Base-by-base conservation (phyloP, 1,139 yeast genomes). In the Groenewaldozyma sp. region DNA sequence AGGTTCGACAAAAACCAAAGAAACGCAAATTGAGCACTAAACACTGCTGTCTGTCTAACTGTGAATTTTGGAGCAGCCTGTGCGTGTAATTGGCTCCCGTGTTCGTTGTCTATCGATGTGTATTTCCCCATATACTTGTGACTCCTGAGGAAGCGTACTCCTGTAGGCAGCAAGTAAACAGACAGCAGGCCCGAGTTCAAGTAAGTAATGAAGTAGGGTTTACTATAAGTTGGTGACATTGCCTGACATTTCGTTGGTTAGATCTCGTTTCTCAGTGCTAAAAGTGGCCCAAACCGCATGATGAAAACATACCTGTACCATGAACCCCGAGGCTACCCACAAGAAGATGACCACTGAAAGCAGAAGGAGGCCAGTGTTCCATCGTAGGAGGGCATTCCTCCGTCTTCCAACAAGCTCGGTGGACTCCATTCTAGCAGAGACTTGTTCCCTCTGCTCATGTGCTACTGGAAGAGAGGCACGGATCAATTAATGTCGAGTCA, bases 141-240 rank as follows among this genome's bases (percentile, higher is more conserved):
- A 7, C 38, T 32, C 20, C 28, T 35, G 11, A 40, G 27, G 19
- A 38, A 35, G 7, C 47, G 46, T 13, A 43, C n/a, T 28, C 50
- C 37, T 41, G 64, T 45, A 1, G 95, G 94, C 22, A 81, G 59
- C 38, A 91, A 65, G 57, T 88, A 91, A 40, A 91, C 67, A 10
- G 76, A 68, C 57, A 91, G 91, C 19, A 93, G 75, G 4, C 88
- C 79, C 0, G 97, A 88, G 62, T 88, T 91, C 47, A 88, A 60
- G 64, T 88, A 91, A 1, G 98, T 91, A 50, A 91, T 82, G 49
- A 88, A 74, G 56, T 86, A 88, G n/a, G 98, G 98, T 60, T 91
- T 91, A 37, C 87, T 64, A 59, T 87, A 91, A 24, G 70, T 66
- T 45, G 73, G 74, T 37, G 74, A 70, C 40, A 48, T 39, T 50